Conservation (phyloP, 495 filamentous ascomycete genomes). For the Oidiodendron maius region DNA sequence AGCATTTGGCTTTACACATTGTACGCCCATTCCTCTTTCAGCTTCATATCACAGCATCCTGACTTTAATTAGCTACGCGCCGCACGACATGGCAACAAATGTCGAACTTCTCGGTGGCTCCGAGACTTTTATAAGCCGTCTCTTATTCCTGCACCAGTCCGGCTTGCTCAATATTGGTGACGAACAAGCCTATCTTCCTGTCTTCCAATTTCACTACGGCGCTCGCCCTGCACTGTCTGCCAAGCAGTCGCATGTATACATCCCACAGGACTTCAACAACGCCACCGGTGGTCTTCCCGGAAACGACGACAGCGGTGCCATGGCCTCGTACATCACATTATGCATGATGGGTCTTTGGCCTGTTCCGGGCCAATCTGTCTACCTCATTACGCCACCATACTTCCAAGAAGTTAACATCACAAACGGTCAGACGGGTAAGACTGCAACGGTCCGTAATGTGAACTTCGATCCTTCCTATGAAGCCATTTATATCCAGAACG, state of each 20-base stretch:
- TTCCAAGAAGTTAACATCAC: constrained; percentile 60
- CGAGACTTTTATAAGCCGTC: constrained; percentile 49
- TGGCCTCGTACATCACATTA: constrained; percentile 65
- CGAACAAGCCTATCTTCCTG: constrained; percentile 64
- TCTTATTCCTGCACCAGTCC: constrained; percentile 56
- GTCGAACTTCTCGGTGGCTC: constrained; percentile 53
- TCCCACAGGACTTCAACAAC: constrained; percentile 60
- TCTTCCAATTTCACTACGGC: constrained; percentile 69
- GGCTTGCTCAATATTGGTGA: constrained; percentile 67
- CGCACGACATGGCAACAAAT: constrained; percentile 60
- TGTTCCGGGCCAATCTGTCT: constrained; percentile 67
- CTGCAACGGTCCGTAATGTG: constrained; percentile 51
- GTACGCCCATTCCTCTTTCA: too few relatives aligned
- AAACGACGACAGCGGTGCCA: constrained; percentile 68
- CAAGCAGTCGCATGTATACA: constrained; percentile 56
- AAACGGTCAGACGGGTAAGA: constrained; percentile 54
- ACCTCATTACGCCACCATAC: constrained; percentile 63
- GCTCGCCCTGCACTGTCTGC: constrained; percentile 61
- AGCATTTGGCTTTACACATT: constrained; percentile 67
- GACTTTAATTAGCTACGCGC: too few relatives aligned
- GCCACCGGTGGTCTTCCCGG: constrained; percentile 58
- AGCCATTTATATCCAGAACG: constrained; percentile 64
- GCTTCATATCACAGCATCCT: too few relatives aligned
- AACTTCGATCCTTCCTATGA: constrained; percentile 60
- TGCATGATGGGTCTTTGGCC: constrained; percentile 74